A percentile compares a stretch with the other conserved stretches of the same genome.
These are phyloP conservation scores for Lentinula edodes DNA, from an alignment of 768 basidiomycete species.

Conservation along the genomic window DNA sequence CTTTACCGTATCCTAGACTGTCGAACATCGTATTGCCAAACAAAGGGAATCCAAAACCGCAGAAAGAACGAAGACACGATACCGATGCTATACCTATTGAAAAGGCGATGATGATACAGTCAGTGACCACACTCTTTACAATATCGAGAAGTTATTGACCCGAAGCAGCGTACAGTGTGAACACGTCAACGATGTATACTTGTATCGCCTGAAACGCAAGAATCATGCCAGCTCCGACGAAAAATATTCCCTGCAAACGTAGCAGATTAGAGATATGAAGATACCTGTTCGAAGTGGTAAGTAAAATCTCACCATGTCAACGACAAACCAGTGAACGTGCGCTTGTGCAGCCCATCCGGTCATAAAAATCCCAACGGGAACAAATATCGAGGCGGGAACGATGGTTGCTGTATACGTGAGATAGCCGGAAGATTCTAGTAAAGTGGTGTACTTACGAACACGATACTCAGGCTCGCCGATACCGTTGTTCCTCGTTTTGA, in stretches of 20 bases:
- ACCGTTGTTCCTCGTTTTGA: conserved; percentile 43
- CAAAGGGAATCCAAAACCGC: conserved; percentile 75
- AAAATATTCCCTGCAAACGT: conserved; percentile 43
- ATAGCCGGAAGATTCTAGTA: background rate
- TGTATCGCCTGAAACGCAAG: conserved; percentile 58
- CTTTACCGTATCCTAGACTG: conserved; percentile 64
- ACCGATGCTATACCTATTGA: conserved; percentile 56
- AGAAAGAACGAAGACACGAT: conserved; percentile 54
- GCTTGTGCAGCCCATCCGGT: conserved; percentile 65
- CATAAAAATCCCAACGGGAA: conserved; percentile 66
- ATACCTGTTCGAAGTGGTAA: conserved; percentile 3
- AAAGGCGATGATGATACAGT: background rate
- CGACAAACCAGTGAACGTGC: conserved; percentile 61
- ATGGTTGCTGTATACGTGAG: conserved; percentile 40
- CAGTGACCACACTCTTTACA: background rate
- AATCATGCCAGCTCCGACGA: conserved; percentile 54
- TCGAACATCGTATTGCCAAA: conserved; percentile 69
- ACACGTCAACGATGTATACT: conserved; percentile 64
- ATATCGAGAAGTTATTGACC: conserved; percentile 28
- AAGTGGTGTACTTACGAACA: conserved; percentile 26
- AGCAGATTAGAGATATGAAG: background rate
- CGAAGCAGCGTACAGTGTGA: conserved; percentile 63
- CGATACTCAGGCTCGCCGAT: conserved; percentile 46
- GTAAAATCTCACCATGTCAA: conserved; percentile 48
- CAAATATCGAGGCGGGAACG: conserved; percentile 48